Conservation (phyloP, 495 filamentous ascomycete species). For the Penicillium odoratum region DNA sequence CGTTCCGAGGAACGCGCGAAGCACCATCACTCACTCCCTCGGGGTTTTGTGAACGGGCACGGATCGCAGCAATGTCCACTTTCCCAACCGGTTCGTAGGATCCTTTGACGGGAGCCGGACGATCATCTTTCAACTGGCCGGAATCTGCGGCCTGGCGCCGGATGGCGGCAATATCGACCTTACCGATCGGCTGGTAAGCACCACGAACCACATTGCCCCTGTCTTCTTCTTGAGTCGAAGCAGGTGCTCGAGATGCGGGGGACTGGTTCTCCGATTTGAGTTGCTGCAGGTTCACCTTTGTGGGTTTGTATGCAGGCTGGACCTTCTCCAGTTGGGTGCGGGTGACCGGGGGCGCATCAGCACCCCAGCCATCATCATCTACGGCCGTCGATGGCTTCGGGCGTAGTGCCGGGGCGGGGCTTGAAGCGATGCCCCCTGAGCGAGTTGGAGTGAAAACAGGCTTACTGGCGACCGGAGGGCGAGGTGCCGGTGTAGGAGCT, state of each 20-base stretch:
- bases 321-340: slow-evolving; percentile 92
- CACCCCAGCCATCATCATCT: slow-evolving; percentile 87
- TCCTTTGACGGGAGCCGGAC: slow-evolving; percentile 82
- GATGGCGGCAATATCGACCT: slow-evolving; percentile 91
- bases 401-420: slow-evolving; percentile 37
- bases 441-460: slow-evolving; percentile 85
- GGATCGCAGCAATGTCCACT: slow-evolving; percentile 92
- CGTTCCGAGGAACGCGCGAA: slow-evolving; percentile 34
- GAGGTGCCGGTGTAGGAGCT: slow-evolving; percentile 49
- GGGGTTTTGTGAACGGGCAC: slow-evolving; percentile 72
- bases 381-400: slow-evolving; percentile 42
- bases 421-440: slow-evolving; percentile 59
- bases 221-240: slow-evolving; percentile 33
- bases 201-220: slow-evolving; percentile 72
- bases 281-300: slow-evolving; percentile 84
- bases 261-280: slow-evolving; percentile 68
- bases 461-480: slow-evolving; percentile 76
- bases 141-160: slow-evolving; percentile 71
- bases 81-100: slow-evolving; percentile 92
- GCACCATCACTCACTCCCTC: slow-evolving; percentile 43
- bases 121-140: slow-evolving; percentile 62
- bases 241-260: slow-evolving; percentile 48
- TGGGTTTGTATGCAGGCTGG: slow-evolving; percentile 86
- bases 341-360: slow-evolving; percentile 87
- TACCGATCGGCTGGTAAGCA: slow-evolving; percentile 93